Evolutionary conservation across 2,329 filamentous ascomycete genomes (phyloP).

Genomic region (Cordyceps militaris): DNA sequence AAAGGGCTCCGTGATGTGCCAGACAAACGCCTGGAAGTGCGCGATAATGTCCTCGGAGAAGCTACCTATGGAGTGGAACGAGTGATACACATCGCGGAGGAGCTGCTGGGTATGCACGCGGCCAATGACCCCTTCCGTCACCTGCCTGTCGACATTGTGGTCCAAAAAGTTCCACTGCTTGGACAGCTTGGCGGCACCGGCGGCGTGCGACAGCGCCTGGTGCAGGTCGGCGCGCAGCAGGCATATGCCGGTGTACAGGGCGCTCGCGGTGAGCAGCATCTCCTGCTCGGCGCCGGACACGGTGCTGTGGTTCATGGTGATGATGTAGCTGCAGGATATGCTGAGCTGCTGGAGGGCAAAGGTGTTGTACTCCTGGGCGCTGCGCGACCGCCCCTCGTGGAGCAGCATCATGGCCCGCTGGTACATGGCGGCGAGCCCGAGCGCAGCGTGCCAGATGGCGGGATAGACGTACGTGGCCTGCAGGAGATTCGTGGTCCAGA

Average conservation of each 20-base stretch:
- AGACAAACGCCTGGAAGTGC: not conserved
- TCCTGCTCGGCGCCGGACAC: conserved; percentile 9
- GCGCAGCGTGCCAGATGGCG: conserved; percentile 8
- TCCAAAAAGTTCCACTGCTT: conserved; percentile 15
- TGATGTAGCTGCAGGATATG: conserved; percentile 13
- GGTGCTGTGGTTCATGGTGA: conserved; percentile 3
- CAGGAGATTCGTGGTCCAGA: conserved; percentile 5
- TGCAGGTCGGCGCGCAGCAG: conserved; percentile 13
- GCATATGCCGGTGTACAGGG: conserved; percentile 15
- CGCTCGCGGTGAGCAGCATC: conserved; percentile 15
- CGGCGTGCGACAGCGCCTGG: conserved; percentile 14
- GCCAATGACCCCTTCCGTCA: conserved; percentile 2
- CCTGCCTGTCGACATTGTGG: not conserved
- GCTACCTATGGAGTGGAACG: not conserved
- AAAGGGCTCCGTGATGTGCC: not conserved
- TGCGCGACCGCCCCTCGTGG: not conserved
- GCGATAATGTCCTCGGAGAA: not conserved
- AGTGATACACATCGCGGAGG: conserved; percentile 14
- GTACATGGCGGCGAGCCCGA: conserved; percentile 8
- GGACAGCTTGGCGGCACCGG: conserved; percentile 12
- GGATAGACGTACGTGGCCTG: conserved; percentile 8
- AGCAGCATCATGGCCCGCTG: not conserved
- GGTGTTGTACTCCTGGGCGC: conserved; percentile 1
- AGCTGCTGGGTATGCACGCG: conserved; percentile 7
- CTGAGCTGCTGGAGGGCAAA: conserved; percentile 16